phyloP scores from a whole-genome alignment of 1,284 basidiomycete genomes.

The Trametes versicolor region DNA sequence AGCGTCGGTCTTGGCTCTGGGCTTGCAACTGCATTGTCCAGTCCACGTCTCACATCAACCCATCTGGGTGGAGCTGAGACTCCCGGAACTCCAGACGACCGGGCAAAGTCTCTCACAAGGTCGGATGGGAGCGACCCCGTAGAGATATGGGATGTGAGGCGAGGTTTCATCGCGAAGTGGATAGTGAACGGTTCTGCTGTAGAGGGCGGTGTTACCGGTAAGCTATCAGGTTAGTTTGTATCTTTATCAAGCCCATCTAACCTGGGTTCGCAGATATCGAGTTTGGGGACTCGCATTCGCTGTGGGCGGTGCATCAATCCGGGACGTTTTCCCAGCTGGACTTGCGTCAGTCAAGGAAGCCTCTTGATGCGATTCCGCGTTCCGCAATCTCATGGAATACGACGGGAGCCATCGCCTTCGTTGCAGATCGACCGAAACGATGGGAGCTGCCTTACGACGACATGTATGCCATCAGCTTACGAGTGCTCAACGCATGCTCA shows the following conservation, averaged over 20 bases:
- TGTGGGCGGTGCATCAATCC: conserved; percentile 83
- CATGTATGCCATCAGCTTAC: conserved; percentile 57
- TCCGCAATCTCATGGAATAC: conserved; percentile 76
- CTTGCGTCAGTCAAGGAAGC: conserved; percentile 66
- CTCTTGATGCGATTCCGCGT: conserved; percentile 77
- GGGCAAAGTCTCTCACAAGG: conserved; percentile 39
- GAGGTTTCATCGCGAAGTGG: conserved; percentile 88
- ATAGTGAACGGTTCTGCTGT: conserved; percentile 66
- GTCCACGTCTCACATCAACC: conserved; percentile 28
- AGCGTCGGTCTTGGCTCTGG: conserved; percentile 22
- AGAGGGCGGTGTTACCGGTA: conserved; percentile 79
- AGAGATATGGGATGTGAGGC: conserved; percentile 90
- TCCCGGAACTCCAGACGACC: conserved; percentile 21
- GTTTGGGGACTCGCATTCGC: conserved; percentile 75
- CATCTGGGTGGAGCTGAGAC: conserved; percentile 28
- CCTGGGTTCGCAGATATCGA: conserved; percentile 59
- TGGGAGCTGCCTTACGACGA: conserved; percentile 90
- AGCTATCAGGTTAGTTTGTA: conserved; percentile 20
- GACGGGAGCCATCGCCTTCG: conserved; percentile 76
- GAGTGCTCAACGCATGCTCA: conserved; percentile 10
- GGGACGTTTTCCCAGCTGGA: conserved; percentile 87
- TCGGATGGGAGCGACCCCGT: conserved; percentile 64
- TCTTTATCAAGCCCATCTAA: neutral
- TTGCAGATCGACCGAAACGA: conserved; percentile 61
- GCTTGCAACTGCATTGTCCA: conserved; percentile 28